Base-by-base conservation (phyloP, 2,329 filamentous ascomycete species). In the Coniella lustricola region DNA sequence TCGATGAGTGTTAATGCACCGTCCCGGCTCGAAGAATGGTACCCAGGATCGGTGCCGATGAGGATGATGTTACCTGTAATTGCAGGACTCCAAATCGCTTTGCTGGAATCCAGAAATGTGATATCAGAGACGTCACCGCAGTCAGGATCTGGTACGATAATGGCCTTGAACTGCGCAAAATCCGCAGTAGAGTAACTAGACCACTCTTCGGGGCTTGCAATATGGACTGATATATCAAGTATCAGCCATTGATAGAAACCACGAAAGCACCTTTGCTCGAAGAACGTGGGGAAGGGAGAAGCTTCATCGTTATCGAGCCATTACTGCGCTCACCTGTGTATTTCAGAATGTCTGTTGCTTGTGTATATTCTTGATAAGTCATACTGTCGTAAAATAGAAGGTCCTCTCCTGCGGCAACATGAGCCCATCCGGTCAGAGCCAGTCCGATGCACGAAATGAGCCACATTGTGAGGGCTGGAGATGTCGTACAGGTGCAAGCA, bases 101-200 rank as follows among this genome's bases (percentile, higher is more conserved):
- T 69, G 20, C 67, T 67, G 33, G 64, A 61, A 25, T 64, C 59
- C 9, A 72, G 58, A 48, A 70, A 67, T 22, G 62, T 55, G 48
- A 72, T 61, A 13, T 55, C 53, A 44, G 46, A 50, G 43, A 57
- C 55, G 7, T 50, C 54, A 7, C 58, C 60, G 50, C 65, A 66
- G 40, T 61, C 57, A 10, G 67, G 63, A 50, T 73, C 70, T 7
- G 67, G 64, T 33, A 73, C 59, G 46, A 73, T 57, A 44, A 73
- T 67, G 12, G 69, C 69, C 56, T 68, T 70, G 64, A 64, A 73
- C 47, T 63, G 60, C 39, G 67, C 62, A 56, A 72, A 72, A 50
- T 73, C 69, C 32, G 59, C 60, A 2, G 67, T 65, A 7, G 62
- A 67, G 61, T 69, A 65, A 36, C 59, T 50, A 39, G 55, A 54